These are phyloP conservation scores for Viscum album DNA, from an alignment of 177 flowering plant species.

Conservation along the genomic window DNA sequence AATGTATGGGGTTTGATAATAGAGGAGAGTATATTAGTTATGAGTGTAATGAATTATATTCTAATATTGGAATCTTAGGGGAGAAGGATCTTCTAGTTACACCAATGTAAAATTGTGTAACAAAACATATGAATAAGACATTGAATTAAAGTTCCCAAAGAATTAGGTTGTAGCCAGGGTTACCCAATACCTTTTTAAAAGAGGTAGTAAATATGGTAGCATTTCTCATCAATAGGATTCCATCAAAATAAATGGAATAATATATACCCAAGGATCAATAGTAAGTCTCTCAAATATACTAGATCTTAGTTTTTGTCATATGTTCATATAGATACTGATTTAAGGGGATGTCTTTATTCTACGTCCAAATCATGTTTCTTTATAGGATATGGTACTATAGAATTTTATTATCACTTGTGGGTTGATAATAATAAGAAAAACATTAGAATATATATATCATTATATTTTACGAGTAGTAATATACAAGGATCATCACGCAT, in stretches of 20 bases:
- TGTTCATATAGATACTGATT: neutral
- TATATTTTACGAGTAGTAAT: too few species aligned
- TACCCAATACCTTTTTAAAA: neutral
- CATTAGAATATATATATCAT: too few species aligned
- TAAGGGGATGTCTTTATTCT: too few species aligned
- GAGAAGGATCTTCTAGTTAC: neutral
- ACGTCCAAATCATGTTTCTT: too few species aligned
- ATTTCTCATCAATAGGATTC: neutral
- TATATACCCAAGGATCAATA: neutral
- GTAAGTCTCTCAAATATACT: neutral
- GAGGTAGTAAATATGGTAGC: neutral
- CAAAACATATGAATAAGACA: neutral
- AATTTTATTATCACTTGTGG: too few species aligned
- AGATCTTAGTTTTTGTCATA: neutral
- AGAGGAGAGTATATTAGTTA: neutral
- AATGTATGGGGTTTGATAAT: neutral
- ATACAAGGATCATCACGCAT: too few species aligned
- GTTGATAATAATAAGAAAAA: too few species aligned
- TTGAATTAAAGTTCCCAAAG: neutral
- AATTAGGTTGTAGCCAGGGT: neutral
- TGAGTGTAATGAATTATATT: neutral
- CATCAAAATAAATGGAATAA: neutral
- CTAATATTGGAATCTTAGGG: neutral
- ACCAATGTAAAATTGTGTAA: neutral
- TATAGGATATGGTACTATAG: too few species aligned